Base-by-base conservation (phyloP, 257 asterid genomes). In the Solanum gandarillasii region DNA sequence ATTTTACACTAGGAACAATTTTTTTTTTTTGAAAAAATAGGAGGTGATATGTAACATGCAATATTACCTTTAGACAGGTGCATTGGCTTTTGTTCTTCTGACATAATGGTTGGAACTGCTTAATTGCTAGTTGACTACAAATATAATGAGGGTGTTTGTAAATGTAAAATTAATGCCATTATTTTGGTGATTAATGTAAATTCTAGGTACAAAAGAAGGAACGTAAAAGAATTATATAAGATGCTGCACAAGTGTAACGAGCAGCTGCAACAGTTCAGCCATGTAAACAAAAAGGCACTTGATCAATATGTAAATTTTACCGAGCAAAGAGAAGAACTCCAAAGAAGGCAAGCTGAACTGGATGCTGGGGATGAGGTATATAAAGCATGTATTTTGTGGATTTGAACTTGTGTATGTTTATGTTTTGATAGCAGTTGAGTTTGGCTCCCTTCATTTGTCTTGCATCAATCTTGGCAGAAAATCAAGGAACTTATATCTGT, bases 241-340 rank as follows among this genome's bases (percentile, higher is more conserved):
- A 88, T 92, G 95, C 98, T 97, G 89, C 98, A 97, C 93, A 96
- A 93, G 92, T 97, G 99, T 84, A 96, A 93, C 82, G 99, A 97
- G 92, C 95, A 97, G 92, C 94, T 97, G 90, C 91, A 95, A 84
- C 95, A 95, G 88, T 97, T 97, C 91, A 97, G 99, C 94, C 99
- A 97, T 91, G 99, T 97, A 88, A 97, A 97, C 91, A 97, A 97
- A 90, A 97, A 97, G 89, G 99, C 99, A 43, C 98, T 95, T 38
- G 99, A 97, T 89, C 99, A 97, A 87, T 97, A 97, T 92, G 96
- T 97, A 74, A 97, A 96, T 91, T 97, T 97, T 92, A 96, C 98
- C 21, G 99, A 97, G 90, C 99, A 95, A 88, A 90, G 98, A 83
- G 99, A 97, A 89, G 98, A 95, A 94, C 96, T 97, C 71, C 99